A percentile compares a stretch with the other conserved stretches of the same genome.
These are phyloP conservation scores for Penicillium cataractarum DNA, from an alignment of 495 filamentous ascomycete genomes.

Conservation along the genomic window DNA sequence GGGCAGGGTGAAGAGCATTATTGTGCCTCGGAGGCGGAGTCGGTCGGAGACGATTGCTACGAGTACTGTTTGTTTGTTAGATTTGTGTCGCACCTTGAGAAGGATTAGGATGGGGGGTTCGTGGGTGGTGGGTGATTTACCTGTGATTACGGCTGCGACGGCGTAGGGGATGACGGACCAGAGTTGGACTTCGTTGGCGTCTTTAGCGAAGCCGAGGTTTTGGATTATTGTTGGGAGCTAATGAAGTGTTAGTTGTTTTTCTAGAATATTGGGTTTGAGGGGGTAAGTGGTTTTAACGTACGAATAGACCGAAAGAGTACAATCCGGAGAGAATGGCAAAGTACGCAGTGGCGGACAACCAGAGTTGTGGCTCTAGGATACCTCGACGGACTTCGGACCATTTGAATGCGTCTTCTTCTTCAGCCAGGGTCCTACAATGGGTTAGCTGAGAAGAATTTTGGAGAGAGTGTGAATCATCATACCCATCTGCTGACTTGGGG, in stretches of 20 bases:
- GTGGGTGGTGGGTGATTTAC: conserved; percentile 54
- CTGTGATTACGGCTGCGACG: conserved; percentile 74
- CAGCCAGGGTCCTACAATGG: conserved; percentile 22
- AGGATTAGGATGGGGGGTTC: conserved; percentile 51
- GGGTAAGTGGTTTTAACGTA: conserved; percentile 18
- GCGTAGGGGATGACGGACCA: conserved; percentile 89
- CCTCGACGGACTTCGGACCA: conserved; percentile 50
- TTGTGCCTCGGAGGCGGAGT: conserved; percentile 45
- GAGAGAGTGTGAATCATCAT: conserved; percentile 6
- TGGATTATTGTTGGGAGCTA: conserved; percentile 79
- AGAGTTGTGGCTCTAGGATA: conserved; percentile 39
- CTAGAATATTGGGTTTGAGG: no score
- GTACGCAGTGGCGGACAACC: conserved; percentile 48
- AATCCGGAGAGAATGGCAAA: conserved; percentile 48
- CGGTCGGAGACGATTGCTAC: conserved; percentile 52
- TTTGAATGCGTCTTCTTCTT: conserved; percentile 39
- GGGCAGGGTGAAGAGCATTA: conserved; percentile 53
- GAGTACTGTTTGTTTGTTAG: conserved; percentile 29
- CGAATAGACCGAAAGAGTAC: conserved; percentile 51
- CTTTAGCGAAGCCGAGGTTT: conserved; percentile 64
- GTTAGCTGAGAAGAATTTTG: background rate
- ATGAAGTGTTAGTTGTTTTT: conserved; percentile 5
- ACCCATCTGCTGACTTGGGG: conserved; percentile 40
- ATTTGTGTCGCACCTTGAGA: background rate
- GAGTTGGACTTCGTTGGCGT: conserved; percentile 71